Conservation (phyloP, 768 basidiomycete species). For the Piloderma croceum region DNA sequence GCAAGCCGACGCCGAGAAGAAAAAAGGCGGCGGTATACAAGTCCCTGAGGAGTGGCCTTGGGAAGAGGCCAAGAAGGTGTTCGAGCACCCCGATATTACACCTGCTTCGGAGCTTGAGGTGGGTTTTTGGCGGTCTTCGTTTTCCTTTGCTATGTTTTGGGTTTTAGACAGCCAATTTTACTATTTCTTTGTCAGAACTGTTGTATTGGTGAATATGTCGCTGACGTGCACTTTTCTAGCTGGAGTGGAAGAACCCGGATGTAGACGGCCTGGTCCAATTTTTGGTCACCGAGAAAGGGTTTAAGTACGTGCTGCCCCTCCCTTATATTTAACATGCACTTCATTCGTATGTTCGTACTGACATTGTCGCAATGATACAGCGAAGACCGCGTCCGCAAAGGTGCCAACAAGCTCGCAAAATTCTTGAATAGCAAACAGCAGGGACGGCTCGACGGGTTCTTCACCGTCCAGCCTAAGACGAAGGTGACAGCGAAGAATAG, state of each 20-base stretch:
- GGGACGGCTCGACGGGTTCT: slow-evolving; percentile 94
- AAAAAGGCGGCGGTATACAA: slow-evolving; percentile 71
- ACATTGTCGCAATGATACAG: no score
- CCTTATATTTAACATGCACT: slow-evolving; percentile 6
- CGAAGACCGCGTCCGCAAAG: slow-evolving; percentile 94
- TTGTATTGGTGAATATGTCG: no score
- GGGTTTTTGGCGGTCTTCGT: slow-evolving; percentile 10
- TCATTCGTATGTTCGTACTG: no score
- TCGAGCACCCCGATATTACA: slow-evolving; percentile 83
- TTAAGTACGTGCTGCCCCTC: slow-evolving; percentile 61
- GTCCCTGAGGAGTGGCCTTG: slow-evolving; percentile 97
- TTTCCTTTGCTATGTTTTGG: background rate
- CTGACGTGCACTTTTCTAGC: slow-evolving; percentile 35
- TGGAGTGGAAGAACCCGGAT: slow-evolving; percentile 93
- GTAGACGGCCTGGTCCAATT: slow-evolving; percentile 92
- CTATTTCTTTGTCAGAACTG: no score
- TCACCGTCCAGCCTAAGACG: slow-evolving; percentile 65
- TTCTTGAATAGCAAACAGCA: slow-evolving; percentile 89
- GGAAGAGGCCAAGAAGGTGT: slow-evolving; percentile 90
- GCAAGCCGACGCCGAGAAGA: no score
- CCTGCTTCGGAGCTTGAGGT: slow-evolving; percentile 86
- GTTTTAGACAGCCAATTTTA: slow-evolving; percentile 1
- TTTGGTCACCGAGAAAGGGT: slow-evolving; percentile 90
- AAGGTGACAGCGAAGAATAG: slow-evolving; percentile 27
- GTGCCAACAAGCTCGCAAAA: slow-evolving; percentile 88